Conservation (phyloP, 1,139 yeast genomes). For the Nadsonia starkeyi-henricii region DNA sequence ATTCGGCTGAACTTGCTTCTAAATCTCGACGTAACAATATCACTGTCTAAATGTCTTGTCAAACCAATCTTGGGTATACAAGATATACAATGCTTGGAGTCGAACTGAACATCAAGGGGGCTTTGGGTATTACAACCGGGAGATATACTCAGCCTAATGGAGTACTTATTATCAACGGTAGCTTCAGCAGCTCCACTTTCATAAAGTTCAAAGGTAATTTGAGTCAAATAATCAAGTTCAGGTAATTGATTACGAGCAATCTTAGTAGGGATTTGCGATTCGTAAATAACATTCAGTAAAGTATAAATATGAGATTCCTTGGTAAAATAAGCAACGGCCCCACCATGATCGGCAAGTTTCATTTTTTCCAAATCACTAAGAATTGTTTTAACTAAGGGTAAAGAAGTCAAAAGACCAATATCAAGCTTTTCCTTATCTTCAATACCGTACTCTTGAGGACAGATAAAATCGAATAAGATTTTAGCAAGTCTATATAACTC, state of each 20-base stretch:
- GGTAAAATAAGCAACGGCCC: conserved; percentile 77
- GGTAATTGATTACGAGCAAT: conserved; percentile 91
- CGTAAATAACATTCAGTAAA: conserved; percentile 76
- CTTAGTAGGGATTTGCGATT: conserved; percentile 88
- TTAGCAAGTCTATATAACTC: conserved; percentile 84
- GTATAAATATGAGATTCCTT: conserved; percentile 97
- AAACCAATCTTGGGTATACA: conserved; percentile 83
- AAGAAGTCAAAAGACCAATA: conserved; percentile 84
- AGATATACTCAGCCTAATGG: conserved; percentile 75
- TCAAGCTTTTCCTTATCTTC: conserved; percentile 91
- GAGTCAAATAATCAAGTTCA: conserved; percentile 89
- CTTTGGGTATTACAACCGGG: conserved; percentile 98
- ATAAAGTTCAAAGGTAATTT: conserved; percentile 83
- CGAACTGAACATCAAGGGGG: conserved; percentile 91
- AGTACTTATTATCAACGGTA: conserved; percentile 61
- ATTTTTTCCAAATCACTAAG: conserved; percentile 67
- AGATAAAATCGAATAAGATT: conserved; percentile 88
- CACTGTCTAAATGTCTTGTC: conserved; percentile 89
- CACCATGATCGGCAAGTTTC: conserved; percentile 59
- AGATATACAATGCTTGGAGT: conserved; percentile 91
- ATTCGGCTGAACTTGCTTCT: conserved; percentile 77
- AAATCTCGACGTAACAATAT: conserved; percentile 70
- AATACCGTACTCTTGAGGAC: conserved; percentile 98
- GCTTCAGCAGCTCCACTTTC: conserved; percentile 53
- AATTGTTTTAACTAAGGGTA: conserved; percentile 87